Base-by-base conservation (phyloP, 2,329 filamentous ascomycete genomes). In the Botrytis tulipae region DNA sequence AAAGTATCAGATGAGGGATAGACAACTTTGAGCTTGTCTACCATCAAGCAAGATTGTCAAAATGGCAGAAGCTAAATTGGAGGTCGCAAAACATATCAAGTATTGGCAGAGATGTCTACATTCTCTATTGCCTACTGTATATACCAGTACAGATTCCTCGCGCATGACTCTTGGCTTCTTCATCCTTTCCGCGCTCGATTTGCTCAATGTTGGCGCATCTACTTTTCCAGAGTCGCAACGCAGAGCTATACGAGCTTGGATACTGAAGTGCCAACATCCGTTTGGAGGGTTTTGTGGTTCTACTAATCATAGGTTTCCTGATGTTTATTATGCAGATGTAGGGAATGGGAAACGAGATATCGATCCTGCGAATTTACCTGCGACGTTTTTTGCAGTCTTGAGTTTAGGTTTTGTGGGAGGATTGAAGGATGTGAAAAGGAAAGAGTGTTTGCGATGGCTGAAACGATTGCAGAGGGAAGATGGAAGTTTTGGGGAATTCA, bases 21-120 rank as follows among this genome's bases (percentile, higher is more conserved):
- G 20, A 37, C 60, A 67, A 42, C 10, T n/a, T 42, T 57, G 51
- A 29, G n/a, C 51, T 57, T 42, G 6, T 44, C 37, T 35, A 3
- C 54, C 40, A 16, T 71, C 60, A 29, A 48, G 44, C 51, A 46
- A 37, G 25, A 37, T 29, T 40, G 40, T 60, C n/a, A 71, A 63
- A 44, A 80, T 80, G 77, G 75, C 69, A 71, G 77, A 80, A 63
- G 79, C 82, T 4, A 77, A 80, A 37, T 83, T 92, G 75, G 85
- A 92, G 80, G 89, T 86, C 73, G 85, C 88, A 66, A 88, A 87
- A 73, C 96, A 99, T 82, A 86, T 96, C 81, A 93, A 92, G 81
- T 99, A 98, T 87, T 99, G 95, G 91, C 89, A 94, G 77, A 91
- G 95, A 81, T 98, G 95, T 82, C 88, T 96, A 76, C 92, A 92